Conservation (phyloP, 176 grass and related monocot species). For the Cymbopogon citratus region DNA sequence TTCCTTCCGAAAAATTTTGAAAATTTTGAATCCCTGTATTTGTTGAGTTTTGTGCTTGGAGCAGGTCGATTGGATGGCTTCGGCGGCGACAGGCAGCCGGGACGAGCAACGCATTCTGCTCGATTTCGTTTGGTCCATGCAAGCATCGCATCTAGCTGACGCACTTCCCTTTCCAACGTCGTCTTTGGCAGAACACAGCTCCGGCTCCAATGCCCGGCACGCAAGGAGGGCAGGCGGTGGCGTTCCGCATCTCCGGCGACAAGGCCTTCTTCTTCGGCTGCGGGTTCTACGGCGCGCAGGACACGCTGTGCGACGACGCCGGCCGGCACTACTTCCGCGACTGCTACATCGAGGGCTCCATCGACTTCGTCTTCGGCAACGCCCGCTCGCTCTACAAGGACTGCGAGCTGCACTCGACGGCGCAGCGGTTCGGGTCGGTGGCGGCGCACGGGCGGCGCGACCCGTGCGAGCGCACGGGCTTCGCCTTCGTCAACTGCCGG, state of each 20-base stretch:
- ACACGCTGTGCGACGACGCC: constrained; percentile 92
- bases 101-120: neutral
- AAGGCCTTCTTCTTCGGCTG: constrained; percentile 93
- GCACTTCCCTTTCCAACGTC: neutral
- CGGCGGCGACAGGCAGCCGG: neutral
- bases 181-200: constrained; percentile 67
- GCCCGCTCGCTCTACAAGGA: constrained; percentile 94
- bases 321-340: constrained; percentile 95
- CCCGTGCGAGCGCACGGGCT: constrained; percentile 86
- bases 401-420: constrained; percentile 82
- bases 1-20: too few relatives aligned
- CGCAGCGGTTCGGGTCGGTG: constrained; percentile 59
- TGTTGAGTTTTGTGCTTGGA: neutral
- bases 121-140: neutral
- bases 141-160: too few relatives aligned
- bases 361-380: constrained; percentile 99
- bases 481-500: constrained; percentile 85
- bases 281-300: constrained; percentile 97
- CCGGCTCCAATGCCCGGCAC: constrained; percentile 81
- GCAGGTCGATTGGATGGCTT: neutral
- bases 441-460: constrained; percentile 69
- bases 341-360: constrained; percentile 89
- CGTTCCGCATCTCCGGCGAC: constrained; percentile 93
- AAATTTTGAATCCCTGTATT: too few relatives aligned
- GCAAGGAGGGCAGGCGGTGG: constrained; percentile 87